phyloP scores from a whole-genome alignment of 768 basidiomycete species.

The Boletus coccyginus region DNA sequence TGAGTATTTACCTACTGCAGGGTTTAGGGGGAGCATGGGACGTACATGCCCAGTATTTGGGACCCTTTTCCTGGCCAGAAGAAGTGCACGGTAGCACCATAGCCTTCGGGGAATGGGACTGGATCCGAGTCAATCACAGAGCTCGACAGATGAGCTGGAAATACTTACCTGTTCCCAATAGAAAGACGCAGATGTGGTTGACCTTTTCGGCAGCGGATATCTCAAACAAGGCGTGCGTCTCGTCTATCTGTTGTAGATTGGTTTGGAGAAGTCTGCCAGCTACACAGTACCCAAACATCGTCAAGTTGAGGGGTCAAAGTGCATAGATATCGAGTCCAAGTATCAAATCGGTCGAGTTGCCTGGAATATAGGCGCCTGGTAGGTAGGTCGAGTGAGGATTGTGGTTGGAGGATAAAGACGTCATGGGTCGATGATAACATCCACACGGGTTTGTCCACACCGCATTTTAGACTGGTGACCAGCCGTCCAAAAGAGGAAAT shows the following conservation, averaged over 20 bases:
- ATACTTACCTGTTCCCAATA: constrained; percentile 68
- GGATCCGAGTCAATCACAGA: neutral
- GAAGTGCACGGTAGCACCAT: constrained; percentile 82
- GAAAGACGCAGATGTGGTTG: constrained; percentile 84
- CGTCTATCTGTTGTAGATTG: constrained; percentile 76
- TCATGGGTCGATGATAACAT: constrained; percentile 17
- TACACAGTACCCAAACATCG: constrained; percentile 79
- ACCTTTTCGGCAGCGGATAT: constrained; percentile 67
- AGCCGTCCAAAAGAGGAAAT: too few species aligned
- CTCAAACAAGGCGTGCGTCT: constrained; percentile 79
- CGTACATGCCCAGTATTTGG: constrained; percentile 81
- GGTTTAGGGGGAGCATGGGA: neutral
- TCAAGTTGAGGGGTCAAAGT: neutral
- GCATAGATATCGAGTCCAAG: neutral
- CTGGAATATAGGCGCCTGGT: neutral
- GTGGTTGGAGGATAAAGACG: constrained; percentile 1
- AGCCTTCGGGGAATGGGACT: constrained; percentile 83
- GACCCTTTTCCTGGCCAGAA: constrained; percentile 87
- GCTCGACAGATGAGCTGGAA: neutral
- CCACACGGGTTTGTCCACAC: neutral
- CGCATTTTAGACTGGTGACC: neutral
- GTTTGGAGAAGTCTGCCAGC: constrained; percentile 79
- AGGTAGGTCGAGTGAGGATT: neutral
- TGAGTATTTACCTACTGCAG: neutral
- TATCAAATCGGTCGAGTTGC: neutral